Evolutionary conservation across 2,329 filamentous ascomycete genomes (phyloP).

Genomic region (Colletotrichum sp.): DNA sequence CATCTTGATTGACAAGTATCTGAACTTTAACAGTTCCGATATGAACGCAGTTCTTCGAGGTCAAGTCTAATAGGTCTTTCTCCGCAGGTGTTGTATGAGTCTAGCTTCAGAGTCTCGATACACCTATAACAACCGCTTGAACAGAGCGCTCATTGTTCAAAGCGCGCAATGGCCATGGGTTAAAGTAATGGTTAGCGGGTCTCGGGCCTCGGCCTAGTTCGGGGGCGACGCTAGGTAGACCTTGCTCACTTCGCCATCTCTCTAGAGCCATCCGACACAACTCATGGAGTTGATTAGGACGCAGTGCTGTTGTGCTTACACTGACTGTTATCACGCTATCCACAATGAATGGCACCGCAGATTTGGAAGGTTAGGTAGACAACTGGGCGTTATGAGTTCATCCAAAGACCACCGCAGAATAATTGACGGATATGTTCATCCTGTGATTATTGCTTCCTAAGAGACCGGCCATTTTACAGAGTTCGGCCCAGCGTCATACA

Average conservation of each 20-base stretch:
- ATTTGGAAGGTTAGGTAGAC: background rate
- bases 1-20: background rate
- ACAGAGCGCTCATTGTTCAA: background rate
- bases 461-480: background rate
- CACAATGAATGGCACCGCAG: background rate
- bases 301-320: background rate
- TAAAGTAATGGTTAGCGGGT: too few relatives aligned
- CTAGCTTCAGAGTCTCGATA: background rate
- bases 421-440: background rate
- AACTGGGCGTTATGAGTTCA: background rate
- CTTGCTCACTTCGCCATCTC: background rate
- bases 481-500: background rate
- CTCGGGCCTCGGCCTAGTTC: background rate
- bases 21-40: background rate
- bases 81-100: background rate
- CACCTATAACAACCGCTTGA: background rate
- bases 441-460: background rate
- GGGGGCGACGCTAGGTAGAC: background rate
- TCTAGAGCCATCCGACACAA: background rate
- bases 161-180: fast-evolving
- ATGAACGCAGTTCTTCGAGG: background rate
- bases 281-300: background rate
- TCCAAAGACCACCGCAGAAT: background rate
- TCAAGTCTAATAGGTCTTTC: background rate
- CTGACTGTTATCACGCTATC: background rate